Base-by-base conservation (phyloP, 176 grass and related monocot genomes). In the Triticum urartu region DNA sequence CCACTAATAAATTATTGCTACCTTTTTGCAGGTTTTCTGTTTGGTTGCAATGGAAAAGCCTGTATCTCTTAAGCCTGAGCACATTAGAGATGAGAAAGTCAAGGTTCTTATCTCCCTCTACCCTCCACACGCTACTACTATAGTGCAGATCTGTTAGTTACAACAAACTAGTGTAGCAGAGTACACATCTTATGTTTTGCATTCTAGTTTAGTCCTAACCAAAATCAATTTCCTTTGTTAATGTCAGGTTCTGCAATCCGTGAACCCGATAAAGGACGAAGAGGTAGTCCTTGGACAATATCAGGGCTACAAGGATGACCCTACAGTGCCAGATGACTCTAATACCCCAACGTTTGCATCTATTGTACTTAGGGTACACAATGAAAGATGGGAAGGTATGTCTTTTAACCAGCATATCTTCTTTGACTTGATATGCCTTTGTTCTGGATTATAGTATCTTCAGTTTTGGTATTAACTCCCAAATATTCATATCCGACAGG, bases 71-170 rank as follows among this genome's bases (percentile, higher is more conserved):
- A 94, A 86, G 90, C 96, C 96, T 82, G 96, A 98, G 90, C 96
- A 98, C 87, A 98, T 98, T 70, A 88, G 96, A 94, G 96, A 98
- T 95, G 96, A 98, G 83, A 99, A 99, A 99, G 97, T 99, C 89
- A 99, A 99, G 97, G 97, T 99, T n/a, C 67, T 83, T 69, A 62
- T 38, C 72, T 87, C 39, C 82, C 85, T 81, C 26, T 72, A 82
- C 61, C 63, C 62, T 65, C 25, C 62, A 15, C 34, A 66, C 35
- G 43, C 72, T 85, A 86, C 9, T 42, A 78, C 84, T 66, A 28
- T 61, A 84, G 40, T 81, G 40, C 11, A 69, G 9, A 42, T 64
- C 33, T 52, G 17, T 18, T 74, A 86, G 64, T 73, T 73, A 79
- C 14, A 25, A 50, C 33, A 66, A 68, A 30, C 81, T 86, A 68